Conservation (phyloP, 345 rosid species). For the Euphorbia lathyris region DNA sequence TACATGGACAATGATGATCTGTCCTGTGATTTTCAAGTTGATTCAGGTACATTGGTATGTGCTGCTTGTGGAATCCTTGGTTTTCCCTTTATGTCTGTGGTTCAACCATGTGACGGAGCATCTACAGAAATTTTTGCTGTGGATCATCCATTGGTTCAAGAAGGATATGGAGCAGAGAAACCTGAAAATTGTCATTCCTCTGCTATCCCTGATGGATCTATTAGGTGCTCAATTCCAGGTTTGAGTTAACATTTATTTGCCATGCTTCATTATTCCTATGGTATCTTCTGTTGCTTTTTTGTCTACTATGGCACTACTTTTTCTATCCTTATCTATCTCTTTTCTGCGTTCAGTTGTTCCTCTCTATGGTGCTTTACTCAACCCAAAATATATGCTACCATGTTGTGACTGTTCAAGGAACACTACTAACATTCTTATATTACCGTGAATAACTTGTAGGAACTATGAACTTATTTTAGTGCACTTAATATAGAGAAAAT, state of each 20-base stretch:
- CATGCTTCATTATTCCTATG: not conserved
- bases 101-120: constrained; percentile 67
- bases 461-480: not conserved
- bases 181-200: constrained; percentile 11
- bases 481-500: not conserved
- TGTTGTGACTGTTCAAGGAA: not conserved
- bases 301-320: not conserved
- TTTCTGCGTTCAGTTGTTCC: not conserved
- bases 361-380: not conserved
- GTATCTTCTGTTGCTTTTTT: not conserved
- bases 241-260: not conserved
- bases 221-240: constrained; percentile 38
- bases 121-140: constrained; percentile 28
- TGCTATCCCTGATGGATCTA: constrained; percentile 15
- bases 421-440: not conserved
- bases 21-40: constrained; percentile 85
- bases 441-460: not conserved
- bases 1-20: constrained; percentile 67
- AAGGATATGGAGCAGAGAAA: constrained; percentile 18
- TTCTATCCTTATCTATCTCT: not conserved
- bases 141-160: constrained; percentile 22
- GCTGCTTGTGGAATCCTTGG: constrained; percentile 99
- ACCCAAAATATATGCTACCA: not conserved
- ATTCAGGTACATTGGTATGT: constrained; percentile 80
- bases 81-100: constrained; percentile 94